These are phyloP conservation scores for Cyclostephanos tholiformis DNA, from an alignment of 108 stramenopile species.

Conservation along the genomic window DNA sequence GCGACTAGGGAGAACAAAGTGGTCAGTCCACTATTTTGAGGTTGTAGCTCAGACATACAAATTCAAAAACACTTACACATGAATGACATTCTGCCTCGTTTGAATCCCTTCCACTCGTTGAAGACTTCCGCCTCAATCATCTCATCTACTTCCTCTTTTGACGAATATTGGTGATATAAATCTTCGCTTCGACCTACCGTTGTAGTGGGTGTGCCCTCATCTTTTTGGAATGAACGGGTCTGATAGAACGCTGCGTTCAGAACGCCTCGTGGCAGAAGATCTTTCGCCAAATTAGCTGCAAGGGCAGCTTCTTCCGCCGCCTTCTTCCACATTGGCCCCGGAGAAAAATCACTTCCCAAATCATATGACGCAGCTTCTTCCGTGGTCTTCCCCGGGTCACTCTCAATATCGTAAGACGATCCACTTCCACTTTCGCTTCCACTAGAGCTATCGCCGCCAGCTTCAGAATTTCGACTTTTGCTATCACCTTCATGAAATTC, in stretches of 20 bases:
- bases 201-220: neutral
- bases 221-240: neutral
- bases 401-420: neutral
- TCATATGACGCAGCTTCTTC: neutral
- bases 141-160: no score
- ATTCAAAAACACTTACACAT: neutral
- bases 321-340: constrained; percentile 12
- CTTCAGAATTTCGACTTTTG: neutral
- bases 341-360: neutral
- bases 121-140: neutral
- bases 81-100: neutral
- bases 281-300: neutral
- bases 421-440: no score
- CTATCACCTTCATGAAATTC: neutral
- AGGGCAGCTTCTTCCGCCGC: neutral
- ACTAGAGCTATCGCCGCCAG: neutral
- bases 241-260: neutral
- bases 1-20: neutral
- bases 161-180: no score
- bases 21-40: neutral
- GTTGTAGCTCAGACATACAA: neutral
- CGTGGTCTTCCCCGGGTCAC: neutral
- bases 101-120: constrained; percentile 4
- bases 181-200: no score
- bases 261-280: neutral